Conservation (phyloP, 2,329 filamentous ascomycete genomes). For the Sporothrix phasma region DNA sequence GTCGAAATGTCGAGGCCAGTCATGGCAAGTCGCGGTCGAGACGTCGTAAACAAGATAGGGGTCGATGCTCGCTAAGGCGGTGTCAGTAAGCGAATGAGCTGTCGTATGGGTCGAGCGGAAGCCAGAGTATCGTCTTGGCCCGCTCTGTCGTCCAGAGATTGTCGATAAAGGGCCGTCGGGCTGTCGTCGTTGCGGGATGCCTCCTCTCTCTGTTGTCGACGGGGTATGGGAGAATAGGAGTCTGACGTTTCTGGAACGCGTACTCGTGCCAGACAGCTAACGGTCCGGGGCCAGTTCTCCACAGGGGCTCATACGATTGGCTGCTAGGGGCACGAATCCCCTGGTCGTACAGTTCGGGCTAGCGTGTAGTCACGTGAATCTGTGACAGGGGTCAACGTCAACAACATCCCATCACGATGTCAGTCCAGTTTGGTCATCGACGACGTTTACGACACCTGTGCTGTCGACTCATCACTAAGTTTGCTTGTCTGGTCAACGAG, state of each 20-base stretch:
- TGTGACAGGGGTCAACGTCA: background rate
- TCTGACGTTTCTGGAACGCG: background rate
- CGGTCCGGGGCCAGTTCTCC: slow-evolving; percentile 3
- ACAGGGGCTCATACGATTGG: slow-evolving; percentile 9
- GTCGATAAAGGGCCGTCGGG: background rate
- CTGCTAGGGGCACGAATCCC: background rate
- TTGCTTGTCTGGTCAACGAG: background rate
- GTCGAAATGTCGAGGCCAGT: background rate
- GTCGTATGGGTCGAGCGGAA: background rate
- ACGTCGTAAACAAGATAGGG: background rate
- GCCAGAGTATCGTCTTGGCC: background rate
- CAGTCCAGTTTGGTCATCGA: background rate
- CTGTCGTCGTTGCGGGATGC: slow-evolving; percentile 5
- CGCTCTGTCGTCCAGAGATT: background rate
- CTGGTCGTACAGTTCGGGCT: background rate
- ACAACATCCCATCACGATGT: background rate
- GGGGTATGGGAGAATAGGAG: slow-evolving; percentile 9
- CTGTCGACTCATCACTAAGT: background rate
- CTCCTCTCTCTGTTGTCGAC: background rate
- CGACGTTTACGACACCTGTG: background rate
- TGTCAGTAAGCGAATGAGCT: background rate
- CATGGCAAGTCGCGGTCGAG: slow-evolving; percentile 4
- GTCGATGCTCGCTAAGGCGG: background rate
- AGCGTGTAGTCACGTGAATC: slow-evolving; percentile 1
- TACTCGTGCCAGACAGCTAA: background rate